Evolutionary conservation across 139 green algal species (phyloP).

Genomic region (Trebouxia sp.): DNA sequence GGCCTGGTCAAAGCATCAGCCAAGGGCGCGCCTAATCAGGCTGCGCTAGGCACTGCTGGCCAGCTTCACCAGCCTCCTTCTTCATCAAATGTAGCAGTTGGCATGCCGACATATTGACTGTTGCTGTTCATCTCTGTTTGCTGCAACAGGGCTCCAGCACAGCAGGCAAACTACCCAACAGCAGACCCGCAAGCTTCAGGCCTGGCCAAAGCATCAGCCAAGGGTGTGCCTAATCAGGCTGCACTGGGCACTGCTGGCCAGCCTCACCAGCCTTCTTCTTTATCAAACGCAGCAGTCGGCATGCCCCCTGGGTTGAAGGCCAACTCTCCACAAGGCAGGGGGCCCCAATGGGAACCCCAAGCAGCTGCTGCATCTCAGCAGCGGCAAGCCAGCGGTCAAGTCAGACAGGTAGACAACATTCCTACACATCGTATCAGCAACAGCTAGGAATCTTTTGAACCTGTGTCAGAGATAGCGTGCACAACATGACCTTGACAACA

Average conservation of each 20-base stretch:
- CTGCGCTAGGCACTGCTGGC: conserved; percentile 8
- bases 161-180: conserved; percentile 4
- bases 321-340: background rate
- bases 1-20: background rate
- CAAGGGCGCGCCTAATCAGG: background rate
- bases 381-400: background rate
- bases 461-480: too few species aligned
- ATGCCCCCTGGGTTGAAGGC: background rate
- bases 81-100: background rate
- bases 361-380: background rate
- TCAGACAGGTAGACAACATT: background rate
- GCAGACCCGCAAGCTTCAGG: background rate
- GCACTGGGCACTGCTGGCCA: conserved; percentile 9
- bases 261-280: conserved; percentile 1
- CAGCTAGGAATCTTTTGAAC: too few species aligned
- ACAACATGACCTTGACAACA: too few species aligned
- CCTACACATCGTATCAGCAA: too few species aligned
- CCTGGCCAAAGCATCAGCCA: background rate
- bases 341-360: background rate
- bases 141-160: background rate
- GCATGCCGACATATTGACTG: too few species aligned
- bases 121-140: too few species aligned
- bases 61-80: background rate
- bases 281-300: background rate
- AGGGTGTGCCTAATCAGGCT: background rate